phyloP scores from a whole-genome alignment of 2,329 filamentous ascomycete genomes.

The Paracorniculantispora psalliotae region DNA sequence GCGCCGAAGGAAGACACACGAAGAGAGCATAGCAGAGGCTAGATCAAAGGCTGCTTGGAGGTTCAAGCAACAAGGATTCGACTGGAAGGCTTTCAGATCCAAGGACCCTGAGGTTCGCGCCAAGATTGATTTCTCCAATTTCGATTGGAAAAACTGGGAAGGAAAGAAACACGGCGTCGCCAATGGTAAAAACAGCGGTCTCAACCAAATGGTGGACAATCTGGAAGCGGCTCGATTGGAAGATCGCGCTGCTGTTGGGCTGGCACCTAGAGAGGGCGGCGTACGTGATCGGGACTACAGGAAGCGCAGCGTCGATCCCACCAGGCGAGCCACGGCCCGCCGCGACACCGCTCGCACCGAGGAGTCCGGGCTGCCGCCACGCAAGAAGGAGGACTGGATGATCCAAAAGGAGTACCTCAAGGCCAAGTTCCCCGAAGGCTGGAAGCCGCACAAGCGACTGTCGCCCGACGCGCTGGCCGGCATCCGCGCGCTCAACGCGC shows the following conservation, averaged over 20 bases:
- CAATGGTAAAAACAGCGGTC: neutral
- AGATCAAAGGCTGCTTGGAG: constrained; percentile 1
- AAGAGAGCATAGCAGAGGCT: neutral
- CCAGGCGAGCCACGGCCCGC: neutral
- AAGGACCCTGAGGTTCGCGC: neutral
- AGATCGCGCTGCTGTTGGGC: constrained; percentile 3
- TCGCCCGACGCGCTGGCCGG: constrained; percentile 91
- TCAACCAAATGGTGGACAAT: neutral
- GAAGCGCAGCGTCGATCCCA: neutral
- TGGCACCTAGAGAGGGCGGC: neutral
- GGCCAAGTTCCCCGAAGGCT: constrained; percentile 74
- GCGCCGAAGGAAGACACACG: neutral
- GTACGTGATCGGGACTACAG: neutral
- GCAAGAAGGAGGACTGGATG: constrained; percentile 57
- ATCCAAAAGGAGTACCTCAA: constrained; percentile 69
- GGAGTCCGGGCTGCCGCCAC: neutral
- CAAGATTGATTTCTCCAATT: neutral
- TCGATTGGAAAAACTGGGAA: constrained; percentile 7
- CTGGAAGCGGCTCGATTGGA: neutral
- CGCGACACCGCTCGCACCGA: neutral
- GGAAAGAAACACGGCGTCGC: constrained; percentile 1
- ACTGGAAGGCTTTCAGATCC: constrained; percentile 10
- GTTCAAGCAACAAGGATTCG: constrained; percentile 9
- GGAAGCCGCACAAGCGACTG: constrained; percentile 78
- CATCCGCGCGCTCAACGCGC: constrained; percentile 74